Evolutionary conservation across 1,284 basidiomycete species (phyloP), one percentile per base, ranked within the genome.

Genomic region (Melanopsichium pennsylvanicum): DNA sequence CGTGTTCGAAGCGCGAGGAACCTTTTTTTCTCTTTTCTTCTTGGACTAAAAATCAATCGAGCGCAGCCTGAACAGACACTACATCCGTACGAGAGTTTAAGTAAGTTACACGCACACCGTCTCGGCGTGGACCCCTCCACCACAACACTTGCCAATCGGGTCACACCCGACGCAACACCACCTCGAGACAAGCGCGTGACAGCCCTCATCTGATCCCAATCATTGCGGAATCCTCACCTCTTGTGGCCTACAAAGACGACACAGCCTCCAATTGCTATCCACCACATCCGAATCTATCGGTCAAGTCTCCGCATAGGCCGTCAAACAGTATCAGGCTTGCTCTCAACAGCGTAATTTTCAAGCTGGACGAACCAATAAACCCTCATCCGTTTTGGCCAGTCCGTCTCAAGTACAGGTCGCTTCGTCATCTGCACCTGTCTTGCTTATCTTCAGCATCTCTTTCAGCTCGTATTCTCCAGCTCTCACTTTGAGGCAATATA

Each of bases 1-100:
- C 39, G 59, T 42, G 52, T 62, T 62, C 47, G 59, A 62, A 62
- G 59, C 59, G 59, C 59, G 52, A 56, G 51, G 59, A 62, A 62
- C 41, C 48, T 64, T 63, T 63, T 29, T 63, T 38, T 35, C 15
- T 5, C 15, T 21, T 57, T 58, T 49, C 54, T 64, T 57, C 54
- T 63, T 40, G 43, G 7, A 12, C 13, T 12, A 13, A 26, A 37
- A 29, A 9, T 21, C 18, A 31, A 13, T 41, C 15, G 12, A 12
- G 18, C 6, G 13, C 7, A n/a, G n/a, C n/a, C n/a, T n/a, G n/a
- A n/a, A n/a, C n/a, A 10, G 5, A 8, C 36, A 19, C 8, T 7
- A 27, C 35, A 37, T 49, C 50, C 60, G 60, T 45, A 63, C 60
- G 60, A 63, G 49, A 62, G 29, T 10, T n/a, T n/a, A n/a, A n/a